These are phyloP conservation scores for Penicillium longicatenatum DNA, from an alignment of 495 filamentous ascomycete species.

Conservation along the genomic window DNA sequence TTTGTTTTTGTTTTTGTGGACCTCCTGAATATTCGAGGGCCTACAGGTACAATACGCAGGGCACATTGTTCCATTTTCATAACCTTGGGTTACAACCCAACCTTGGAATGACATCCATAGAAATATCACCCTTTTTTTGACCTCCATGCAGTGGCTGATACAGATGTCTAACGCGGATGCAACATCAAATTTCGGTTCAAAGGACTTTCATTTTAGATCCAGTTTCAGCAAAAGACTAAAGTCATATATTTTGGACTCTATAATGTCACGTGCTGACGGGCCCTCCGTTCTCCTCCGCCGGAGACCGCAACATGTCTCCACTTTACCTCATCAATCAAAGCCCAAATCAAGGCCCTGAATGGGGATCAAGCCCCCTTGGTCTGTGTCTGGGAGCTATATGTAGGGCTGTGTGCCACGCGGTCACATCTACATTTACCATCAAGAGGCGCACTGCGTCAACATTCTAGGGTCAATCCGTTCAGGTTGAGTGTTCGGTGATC, in stretches of 20 bases:
- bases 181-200: neutral
- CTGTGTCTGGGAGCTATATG: too few species aligned
- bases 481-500: too few species aligned
- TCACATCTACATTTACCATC: too few species aligned
- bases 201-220: neutral
- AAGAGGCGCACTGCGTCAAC: neutral
- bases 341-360: neutral
- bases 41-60: too few species aligned
- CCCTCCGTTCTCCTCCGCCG: too few species aligned
- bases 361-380: too few species aligned
- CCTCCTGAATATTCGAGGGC: too few species aligned
- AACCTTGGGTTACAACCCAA: neutral
- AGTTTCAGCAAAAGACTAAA: neutral
- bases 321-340: neutral
- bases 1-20: neutral
- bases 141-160: neutral
- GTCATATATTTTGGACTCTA: neutral
- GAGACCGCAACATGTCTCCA: neutral
- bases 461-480: neutral
- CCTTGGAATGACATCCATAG: too few species aligned
- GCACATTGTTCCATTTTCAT: neutral
- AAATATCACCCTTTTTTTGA: too few species aligned
- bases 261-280: neutral
- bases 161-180: neutral
- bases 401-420: neutral